Conservation (phyloP, 305 asterid genomes). For the Lippia alba region DNA sequence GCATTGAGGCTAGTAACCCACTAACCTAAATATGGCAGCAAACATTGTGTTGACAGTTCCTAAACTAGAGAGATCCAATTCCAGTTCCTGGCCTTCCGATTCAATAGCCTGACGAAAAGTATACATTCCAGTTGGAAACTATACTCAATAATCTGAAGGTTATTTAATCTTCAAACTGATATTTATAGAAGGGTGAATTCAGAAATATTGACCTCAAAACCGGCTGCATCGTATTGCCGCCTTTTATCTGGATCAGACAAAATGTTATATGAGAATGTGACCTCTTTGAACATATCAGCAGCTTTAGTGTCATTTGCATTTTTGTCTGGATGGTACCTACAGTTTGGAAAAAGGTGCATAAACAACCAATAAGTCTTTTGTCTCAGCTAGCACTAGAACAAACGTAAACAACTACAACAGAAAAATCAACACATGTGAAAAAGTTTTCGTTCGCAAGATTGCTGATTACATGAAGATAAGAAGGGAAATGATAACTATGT, state of each 20-base stretch:
- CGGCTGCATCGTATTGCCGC: conserved; percentile 83
- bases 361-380: conserved; percentile 23
- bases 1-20: conserved; percentile 29
- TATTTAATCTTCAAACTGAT: conserved; percentile 3
- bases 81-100: conserved; percentile 88
- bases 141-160: background rate
- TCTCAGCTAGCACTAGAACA: conserved; percentile 13
- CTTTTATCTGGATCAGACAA: conserved; percentile 93
- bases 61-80: conserved; percentile 94
- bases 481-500: too few species aligned
- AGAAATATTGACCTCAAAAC: conserved; percentile 74
- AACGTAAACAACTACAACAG: conserved; percentile 14
- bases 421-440: background rate
- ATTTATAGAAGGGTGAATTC: conserved; percentile 26
- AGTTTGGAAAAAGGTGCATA: conserved; percentile 27
- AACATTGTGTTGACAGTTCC: conserved; percentile 95
- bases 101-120: conserved; percentile 79
- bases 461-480: too few species aligned
- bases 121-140: conserved; percentile 23
- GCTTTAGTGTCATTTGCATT: conserved; percentile 90
- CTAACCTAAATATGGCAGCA: conserved; percentile 96
- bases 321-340: conserved; percentile 98
- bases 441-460: too few species aligned
- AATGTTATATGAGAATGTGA: conserved; percentile 89
- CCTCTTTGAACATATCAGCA: conserved; percentile 91